Conservation (phyloP, 148 eudicot genomes). For the Spergularia marina region DNA sequence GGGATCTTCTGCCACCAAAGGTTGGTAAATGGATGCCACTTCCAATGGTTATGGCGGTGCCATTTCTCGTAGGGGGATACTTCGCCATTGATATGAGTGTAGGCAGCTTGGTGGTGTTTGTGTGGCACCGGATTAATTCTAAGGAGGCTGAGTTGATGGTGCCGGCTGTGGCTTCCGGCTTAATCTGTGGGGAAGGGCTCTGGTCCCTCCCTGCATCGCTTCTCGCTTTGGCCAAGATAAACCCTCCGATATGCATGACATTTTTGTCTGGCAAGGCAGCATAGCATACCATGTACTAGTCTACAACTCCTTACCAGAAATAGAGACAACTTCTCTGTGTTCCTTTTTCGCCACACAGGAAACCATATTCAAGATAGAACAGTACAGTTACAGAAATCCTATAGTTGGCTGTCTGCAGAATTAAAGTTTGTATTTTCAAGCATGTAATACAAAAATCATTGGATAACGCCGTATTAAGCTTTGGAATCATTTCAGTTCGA, state of each 20-base stretch:
- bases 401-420: no score
- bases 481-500: no score
- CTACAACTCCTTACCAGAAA: neutral
- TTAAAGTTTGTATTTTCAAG: no score
- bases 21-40: conserved; percentile 55
- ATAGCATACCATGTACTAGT: neutral
- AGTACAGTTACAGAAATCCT: conserved; percentile 2
- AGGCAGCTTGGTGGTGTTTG: conserved; percentile 62
- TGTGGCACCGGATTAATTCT: conserved; percentile 45
- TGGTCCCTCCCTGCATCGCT: conserved; percentile 70
- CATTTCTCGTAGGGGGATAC: conserved; percentile 63
- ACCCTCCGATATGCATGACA: conserved; percentile 75
- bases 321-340: neutral
- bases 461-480: no score
- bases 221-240: conserved; percentile 56
- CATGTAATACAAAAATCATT: no score
- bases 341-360: conserved; percentile 6
- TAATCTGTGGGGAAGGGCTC: conserved; percentile 80
- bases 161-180: conserved; percentile 77
- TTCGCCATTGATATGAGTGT: conserved; percentile 79
- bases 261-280: conserved; percentile 33
- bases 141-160: conserved; percentile 52
- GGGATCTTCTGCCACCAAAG: conserved; percentile 43
- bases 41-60: conserved; percentile 86
- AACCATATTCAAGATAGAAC: neutral